Evolutionary conservation across 768 basidiomycete genomes (phyloP), one percentile per base, ranked within the genome.

Genomic region (Mycena crocata): DNA sequence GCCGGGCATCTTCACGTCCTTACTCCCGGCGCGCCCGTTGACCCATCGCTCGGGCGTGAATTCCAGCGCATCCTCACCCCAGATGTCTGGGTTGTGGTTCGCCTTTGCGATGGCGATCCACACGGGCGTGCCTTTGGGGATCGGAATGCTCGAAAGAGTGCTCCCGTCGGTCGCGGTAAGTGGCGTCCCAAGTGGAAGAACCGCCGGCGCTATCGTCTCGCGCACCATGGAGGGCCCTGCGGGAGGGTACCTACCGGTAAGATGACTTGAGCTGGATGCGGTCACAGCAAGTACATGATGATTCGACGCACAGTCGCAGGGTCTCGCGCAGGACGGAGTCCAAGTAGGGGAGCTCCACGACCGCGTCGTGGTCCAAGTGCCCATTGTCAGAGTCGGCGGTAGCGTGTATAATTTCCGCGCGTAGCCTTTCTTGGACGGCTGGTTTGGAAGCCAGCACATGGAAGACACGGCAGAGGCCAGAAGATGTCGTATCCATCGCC

Each of bases 1-100:
- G 0, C 84, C 84, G 3, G 85, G 84, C 14, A 84, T 37, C 35
- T 59, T 59, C n/a, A 31, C 58, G 26, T 39, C 48, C 58, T 23
- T 74, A 28, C 75, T 59, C 9, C 58, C 58, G 21, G 79, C 5
- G 83, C 82, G 15, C 79, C 74, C 2, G 57, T 61, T 2, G 1
- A 85, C 74, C 86, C 85, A 87, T 23, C 86, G 74, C 67, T 86
- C 84, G 1, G 85, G 86, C 67, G 84, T 85, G 84, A 84, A 86
- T 59, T 85, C 81, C n/a, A 71, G 61, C 2, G 82, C 79, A 63
- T 87, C 85, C 14, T 74, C 71, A 12, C 86, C 86, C 86, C 85
- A 87, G 4, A 86, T 68, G 1, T 75, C 75, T 17, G 77, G 78
- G 67, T 82, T 79, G 21, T 77, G 72, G 62, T 87, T 86, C 30